Base-by-base conservation (phyloP, 441 rosid species). In the Biscutella auriculata region DNA sequence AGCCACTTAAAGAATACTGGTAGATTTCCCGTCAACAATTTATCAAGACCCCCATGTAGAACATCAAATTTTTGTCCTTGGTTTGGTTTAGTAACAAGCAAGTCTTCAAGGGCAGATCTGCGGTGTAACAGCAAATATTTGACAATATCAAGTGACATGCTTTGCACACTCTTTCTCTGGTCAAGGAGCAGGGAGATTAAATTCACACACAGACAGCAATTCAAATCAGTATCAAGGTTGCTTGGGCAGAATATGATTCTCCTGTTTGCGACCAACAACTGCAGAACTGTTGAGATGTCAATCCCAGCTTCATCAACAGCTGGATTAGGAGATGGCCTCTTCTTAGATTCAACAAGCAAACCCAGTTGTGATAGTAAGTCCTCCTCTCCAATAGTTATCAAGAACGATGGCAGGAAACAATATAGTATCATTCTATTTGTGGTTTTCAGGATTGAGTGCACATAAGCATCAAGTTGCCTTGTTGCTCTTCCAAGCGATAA, bases 21-120 rank as follows among this genome's bases (percentile, higher is more conserved):
- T 60, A 84, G 65, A 67, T 73, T 92, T 62, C 82, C 96, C 58
- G 95, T 89, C 82, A 95, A 74, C 68, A 95, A 77, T 75, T 71
- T 82, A 74, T 95, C 99, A 77, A 95, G 87, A 66, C 98, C 99
- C 65, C 86, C 95, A 73, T 87, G 97, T 52, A 95, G 76, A 36
- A 84, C 84, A 84, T 95, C 96, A 65, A 79, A 45, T 17, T 79
- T 82, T 53, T 69, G 90, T 47, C 98, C 97, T 73, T 87, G 97
- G 69, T 85, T 88, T 61, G 81, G 84, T 76, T 87, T 95, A 68
- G 92, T 82, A 70, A 84, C 91, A 39, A 95, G 88, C 77, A 92
- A 72, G 69, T 95, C 99, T 75, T 89, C 99, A 23, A 95, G 67
- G 19, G 96, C 77, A 71, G 83, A 80, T 79, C 95, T 81, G 40